phyloP scores from a whole-genome alignment of 148 eudicot genomes.

The Cornus kousa region DNA sequence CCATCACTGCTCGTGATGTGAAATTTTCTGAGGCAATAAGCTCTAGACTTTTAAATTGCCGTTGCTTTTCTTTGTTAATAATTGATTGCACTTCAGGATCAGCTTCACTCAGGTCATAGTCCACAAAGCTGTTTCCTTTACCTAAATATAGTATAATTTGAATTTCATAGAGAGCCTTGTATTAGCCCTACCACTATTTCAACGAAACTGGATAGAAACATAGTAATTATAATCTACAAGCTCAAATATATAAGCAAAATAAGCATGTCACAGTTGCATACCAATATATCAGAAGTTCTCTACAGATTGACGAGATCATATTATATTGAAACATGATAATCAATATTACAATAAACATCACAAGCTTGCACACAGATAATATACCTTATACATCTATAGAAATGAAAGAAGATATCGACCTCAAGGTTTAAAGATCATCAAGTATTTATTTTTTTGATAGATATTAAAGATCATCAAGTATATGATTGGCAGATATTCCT shows the following conservation, averaged over 20 bases:
- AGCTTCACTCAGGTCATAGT: constrained; percentile 55
- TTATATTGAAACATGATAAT: neutral
- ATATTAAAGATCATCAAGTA: too few species aligned
- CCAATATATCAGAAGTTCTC: neutral
- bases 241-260: neutral
- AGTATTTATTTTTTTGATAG: too few species aligned
- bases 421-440: neutral
- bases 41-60: constrained; percentile 70
- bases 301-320: neutral
- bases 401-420: neutral
- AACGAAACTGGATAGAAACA: neutral
- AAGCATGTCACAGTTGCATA: neutral
- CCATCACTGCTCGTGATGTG: constrained; percentile 92
- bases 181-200: neutral
- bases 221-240: neutral
- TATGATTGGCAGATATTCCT: too few species aligned
- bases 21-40: constrained; percentile 96
- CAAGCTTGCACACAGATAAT: neutral
- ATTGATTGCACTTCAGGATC: constrained; percentile 74
- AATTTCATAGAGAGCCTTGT: neutral
- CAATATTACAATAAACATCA: neutral
- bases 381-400: neutral
- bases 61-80: constrained; percentile 73
- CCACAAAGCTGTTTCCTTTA: constrained; percentile 61
- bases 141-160: constrained; percentile 32